phyloP scores from a whole-genome alignment of 768 basidiomycete genomes.

The Pleurotus ostreatus region DNA sequence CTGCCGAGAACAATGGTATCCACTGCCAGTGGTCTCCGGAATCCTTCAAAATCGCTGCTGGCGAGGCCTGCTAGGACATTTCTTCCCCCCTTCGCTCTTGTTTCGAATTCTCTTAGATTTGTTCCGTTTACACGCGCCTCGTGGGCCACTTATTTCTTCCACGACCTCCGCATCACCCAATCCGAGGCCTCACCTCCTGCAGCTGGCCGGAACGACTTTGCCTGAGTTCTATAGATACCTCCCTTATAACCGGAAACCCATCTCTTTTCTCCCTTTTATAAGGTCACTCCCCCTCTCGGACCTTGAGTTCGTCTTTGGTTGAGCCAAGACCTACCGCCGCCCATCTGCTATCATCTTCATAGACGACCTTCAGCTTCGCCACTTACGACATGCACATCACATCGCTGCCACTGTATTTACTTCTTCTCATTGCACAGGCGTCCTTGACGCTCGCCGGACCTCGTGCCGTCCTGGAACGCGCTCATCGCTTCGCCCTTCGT shows the following conservation, averaged over 20 bases:
- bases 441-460: constrained; percentile 30
- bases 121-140: not conserved
- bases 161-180: constrained; percentile 7
- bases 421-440: constrained; percentile 30
- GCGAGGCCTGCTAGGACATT: not conserved
- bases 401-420: constrained; percentile 29
- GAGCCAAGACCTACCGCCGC: not conserved
- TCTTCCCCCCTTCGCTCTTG: not conserved
- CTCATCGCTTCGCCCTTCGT: constrained; percentile 51
- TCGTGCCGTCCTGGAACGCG: constrained; percentile 36
- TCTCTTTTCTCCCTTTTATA: constrained; percentile 13
- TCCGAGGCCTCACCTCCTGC: constrained; percentile 15
- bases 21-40: not conserved
- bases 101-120: not conserved
- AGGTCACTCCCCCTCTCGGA: constrained; percentile 13
- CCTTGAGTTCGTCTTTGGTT: constrained; percentile 15
- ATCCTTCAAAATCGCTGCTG: constrained; percentile 3
- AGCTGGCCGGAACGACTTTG: constrained; percentile 19
- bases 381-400: constrained; percentile 22
- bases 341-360: not conserved
- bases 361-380: constrained; percentile 10
- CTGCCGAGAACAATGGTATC: constrained; percentile 1
- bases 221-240: constrained; percentile 17
- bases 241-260: constrained; percentile 2
- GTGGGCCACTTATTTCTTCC: not conserved